These are phyloP conservation scores for Serendipita sp. DNA, from an alignment of 768 basidiomycete genomes.

Conservation along the genomic window DNA sequence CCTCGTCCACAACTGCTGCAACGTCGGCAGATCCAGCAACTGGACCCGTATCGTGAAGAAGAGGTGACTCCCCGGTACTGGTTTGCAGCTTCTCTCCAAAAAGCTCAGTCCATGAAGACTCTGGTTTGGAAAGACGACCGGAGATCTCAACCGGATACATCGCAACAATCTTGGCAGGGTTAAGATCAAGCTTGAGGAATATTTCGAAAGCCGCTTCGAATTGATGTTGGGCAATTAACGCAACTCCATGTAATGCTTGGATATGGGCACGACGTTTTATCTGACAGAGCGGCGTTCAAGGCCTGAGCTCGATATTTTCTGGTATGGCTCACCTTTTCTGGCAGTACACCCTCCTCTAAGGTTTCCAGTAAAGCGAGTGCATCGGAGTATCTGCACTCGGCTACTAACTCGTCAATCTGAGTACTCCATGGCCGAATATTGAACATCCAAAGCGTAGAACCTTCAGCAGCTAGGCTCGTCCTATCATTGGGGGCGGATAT, in stretches of 20 bases:
- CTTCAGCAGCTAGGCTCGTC: constrained; percentile 44
- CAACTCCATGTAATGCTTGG: constrained; percentile 60
- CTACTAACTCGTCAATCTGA: constrained; percentile 74
- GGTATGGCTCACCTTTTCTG: constrained; percentile 39
- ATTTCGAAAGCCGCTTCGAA: constrained; percentile 73
- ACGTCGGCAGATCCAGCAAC: constrained; percentile 18
- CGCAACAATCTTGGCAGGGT: constrained; percentile 86
- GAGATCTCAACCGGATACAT: constrained; percentile 71
- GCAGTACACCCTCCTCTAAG: constrained; percentile 40
- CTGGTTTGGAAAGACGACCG: constrained; percentile 57
- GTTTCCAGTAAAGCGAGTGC: constrained; percentile 66
- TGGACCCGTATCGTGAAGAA: constrained; percentile 16
- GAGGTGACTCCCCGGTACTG: constrained; percentile 12
- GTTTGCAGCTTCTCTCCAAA: constrained; percentile 55
- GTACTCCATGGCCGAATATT: constrained; percentile 57
- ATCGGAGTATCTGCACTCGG: constrained; percentile 51
- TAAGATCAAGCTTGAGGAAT: constrained; percentile 76
- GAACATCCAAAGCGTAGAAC: constrained; percentile 66
- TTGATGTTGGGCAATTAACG: constrained; percentile 50
- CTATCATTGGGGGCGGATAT: constrained; percentile 65
- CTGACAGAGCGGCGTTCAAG: constrained; percentile 23
- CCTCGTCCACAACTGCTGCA: constrained; percentile 15
- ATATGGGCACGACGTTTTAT: constrained; percentile 42
- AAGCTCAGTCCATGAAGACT: constrained; percentile 59
- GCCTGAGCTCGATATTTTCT: neutral